These are phyloP conservation scores for Apiospora hydei DNA, from an alignment of 2,329 filamentous ascomycete genomes.

Conservation along the genomic window DNA sequence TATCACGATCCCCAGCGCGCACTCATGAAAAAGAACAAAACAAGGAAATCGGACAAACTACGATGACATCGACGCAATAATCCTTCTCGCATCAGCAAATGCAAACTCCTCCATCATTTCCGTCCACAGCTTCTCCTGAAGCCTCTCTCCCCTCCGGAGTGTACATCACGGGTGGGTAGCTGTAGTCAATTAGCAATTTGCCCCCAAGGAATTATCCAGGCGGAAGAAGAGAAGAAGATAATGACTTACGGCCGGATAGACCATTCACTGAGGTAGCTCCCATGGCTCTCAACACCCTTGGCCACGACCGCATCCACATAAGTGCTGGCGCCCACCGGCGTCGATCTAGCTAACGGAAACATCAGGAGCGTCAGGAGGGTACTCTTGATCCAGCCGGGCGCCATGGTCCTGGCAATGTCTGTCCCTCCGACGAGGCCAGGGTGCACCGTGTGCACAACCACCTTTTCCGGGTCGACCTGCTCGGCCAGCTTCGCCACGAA, in stretches of 20 bases:
- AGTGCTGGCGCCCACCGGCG: conserved; percentile 12
- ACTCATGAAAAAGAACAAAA: background rate
- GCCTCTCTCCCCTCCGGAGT: conserved; percentile 1
- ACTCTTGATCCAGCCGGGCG: background rate
- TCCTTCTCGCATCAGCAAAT: background rate
- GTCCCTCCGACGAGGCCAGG: background rate
- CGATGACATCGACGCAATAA: background rate
- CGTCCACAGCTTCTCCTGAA: background rate
- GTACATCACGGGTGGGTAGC: conserved; percentile 18
- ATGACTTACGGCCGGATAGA: conserved; percentile 12
- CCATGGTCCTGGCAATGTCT: background rate
- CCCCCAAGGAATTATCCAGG: background rate
- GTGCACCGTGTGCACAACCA: background rate
- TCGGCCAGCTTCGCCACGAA: conserved; percentile 15
- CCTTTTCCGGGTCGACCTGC: conserved; percentile 5
- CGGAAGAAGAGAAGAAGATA: too few relatives aligned
- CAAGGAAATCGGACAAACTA: background rate
- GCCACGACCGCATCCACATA: conserved; percentile 13
- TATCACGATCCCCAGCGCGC: background rate
- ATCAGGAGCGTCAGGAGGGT: conserved; percentile 23
- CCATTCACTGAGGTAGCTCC: conserved; percentile 20
- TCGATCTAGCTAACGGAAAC: conserved; percentile 22
- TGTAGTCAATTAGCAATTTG: background rate
- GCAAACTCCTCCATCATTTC: conserved; percentile 21
- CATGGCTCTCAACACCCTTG: conserved; percentile 9